Base-by-base conservation (phyloP, 2,329 filamentous ascomycete species). In the Sclerotinia sclerotiorum region DNA sequence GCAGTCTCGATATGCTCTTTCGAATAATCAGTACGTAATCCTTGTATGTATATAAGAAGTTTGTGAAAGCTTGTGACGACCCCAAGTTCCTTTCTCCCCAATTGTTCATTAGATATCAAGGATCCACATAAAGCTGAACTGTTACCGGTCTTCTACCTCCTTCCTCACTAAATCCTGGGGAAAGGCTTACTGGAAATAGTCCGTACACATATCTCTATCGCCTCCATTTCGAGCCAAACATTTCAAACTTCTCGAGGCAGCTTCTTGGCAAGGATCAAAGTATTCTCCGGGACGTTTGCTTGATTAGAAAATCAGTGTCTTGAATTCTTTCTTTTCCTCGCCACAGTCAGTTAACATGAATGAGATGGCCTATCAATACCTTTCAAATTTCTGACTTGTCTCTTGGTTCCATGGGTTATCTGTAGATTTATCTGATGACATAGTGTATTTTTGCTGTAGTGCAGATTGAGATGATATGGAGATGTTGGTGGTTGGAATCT, bases 191-290 rank as follows among this genome's bases (percentile, higher is more conserved):
- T 97, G 92, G 78, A 99, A 98, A 78, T 96, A 98, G 79, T 98
- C 94, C 72, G 85, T 84, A 78, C 95, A 99, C 90, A 98, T 91
- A n/a, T 89, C 83, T 73, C 89, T 87, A 77, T 98, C 93, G 19
- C 92, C 94, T 29, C 86, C 89, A 78, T 99, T 99, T 29, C 95
- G 87, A 78, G 93, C 90, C 77, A 99, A 82, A 77, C 95, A 99
- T 78, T 88, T 89, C 74, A 97, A 89, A 80, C 94, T 97, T 77
- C 87, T 86, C 73, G 90, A 84, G 10, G 95, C 94, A 6, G 93
- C 93, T 76, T 97, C 94, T 79, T 98, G 94, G 80, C 95, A 99
- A 2, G 95, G 95, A 76, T 99, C 95, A 79, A 92, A 93, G 81
- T 90, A 98, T 78, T 97, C 89, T 83, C 93, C 97, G 76, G 90